These are phyloP conservation scores for Nakazawaea ambrosiae DNA, from an alignment of 805 yeast species.

Conservation along the genomic window DNA sequence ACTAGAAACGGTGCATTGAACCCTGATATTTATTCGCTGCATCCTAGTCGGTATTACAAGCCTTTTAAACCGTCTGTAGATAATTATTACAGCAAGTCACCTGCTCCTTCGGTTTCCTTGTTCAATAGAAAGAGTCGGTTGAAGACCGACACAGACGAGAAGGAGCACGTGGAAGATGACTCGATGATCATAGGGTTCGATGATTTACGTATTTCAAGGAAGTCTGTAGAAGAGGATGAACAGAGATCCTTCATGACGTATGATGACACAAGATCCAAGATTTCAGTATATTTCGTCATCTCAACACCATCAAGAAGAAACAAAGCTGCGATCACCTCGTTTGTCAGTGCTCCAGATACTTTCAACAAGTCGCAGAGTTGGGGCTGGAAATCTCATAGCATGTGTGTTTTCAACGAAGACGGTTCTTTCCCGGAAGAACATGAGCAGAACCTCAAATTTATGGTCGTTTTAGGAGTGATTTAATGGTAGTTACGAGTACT, in stretches of 20 bases:
- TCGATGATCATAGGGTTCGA: neutral
- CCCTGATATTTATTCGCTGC: constrained; percentile 26
- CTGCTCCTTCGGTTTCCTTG: neutral
- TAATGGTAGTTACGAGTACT: constrained; percentile 13
- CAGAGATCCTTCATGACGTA: constrained; percentile 29
- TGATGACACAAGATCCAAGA: constrained; percentile 38
- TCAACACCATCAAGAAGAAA: constrained; percentile 44
- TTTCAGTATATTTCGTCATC: constrained; percentile 45
- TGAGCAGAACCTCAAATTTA: constrained; percentile 37
- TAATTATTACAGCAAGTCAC: neutral
- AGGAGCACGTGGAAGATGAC: neutral
- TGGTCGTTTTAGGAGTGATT: constrained; percentile 41
- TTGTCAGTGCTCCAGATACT: constrained; percentile 47
- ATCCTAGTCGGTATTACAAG: neutral
- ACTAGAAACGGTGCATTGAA: constrained; percentile 33
- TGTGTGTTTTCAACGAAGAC: constrained; percentile 44
- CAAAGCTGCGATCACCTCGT: constrained; percentile 41
- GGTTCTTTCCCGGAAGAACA: constrained; percentile 38
- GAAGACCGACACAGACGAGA: neutral
- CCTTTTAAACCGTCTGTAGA: neutral
- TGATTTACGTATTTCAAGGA: neutral
- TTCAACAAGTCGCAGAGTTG: constrained; percentile 50
- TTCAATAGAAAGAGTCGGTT: neutral
- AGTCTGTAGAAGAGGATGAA: neutral
- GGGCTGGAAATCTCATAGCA: constrained; percentile 55